Conservation (phyloP, 2,329 filamentous ascomycete species). For the Rachicladosporium sp. region DNA sequence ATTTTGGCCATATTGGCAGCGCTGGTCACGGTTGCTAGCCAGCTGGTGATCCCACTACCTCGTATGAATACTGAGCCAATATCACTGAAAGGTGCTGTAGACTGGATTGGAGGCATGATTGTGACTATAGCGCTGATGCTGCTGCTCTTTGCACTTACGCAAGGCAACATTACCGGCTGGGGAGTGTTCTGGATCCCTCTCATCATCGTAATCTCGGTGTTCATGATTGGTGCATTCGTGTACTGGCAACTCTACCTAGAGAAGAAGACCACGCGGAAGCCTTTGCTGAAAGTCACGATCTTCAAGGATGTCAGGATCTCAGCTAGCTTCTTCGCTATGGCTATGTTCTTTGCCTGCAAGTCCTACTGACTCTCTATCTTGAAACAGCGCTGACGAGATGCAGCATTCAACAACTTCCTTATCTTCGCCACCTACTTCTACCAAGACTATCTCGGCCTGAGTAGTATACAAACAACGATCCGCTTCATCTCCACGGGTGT, state of each 20-base stretch:
- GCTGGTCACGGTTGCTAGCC: constrained; percentile 43
- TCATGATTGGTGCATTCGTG: constrained; percentile 45
- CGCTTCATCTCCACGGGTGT: constrained; percentile 57
- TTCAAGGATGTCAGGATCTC: constrained; percentile 49
- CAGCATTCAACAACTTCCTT: constrained; percentile 53
- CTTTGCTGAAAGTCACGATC: constrained; percentile 55
- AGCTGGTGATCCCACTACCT: constrained; percentile 48
- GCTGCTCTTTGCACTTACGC: constrained; percentile 54
- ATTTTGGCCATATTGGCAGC: constrained; percentile 49
- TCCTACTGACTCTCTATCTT: too few species aligned
- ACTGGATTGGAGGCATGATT: constrained; percentile 54
- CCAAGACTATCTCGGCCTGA: constrained; percentile 52
- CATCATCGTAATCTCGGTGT: constrained; percentile 45
- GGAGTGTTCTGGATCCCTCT: constrained; percentile 47
- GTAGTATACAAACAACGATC: constrained; percentile 53
- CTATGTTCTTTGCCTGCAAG: constrained; percentile 45
- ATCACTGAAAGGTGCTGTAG: constrained; percentile 38
- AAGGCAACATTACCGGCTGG: constrained; percentile 61
- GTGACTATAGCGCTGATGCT: constrained; percentile 51
- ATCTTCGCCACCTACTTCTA: constrained; percentile 58
- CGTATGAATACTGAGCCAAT: constrained; percentile 14
- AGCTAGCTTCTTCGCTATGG: constrained; percentile 53
- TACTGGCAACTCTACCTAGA: constrained; percentile 52
- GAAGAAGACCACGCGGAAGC: constrained; percentile 35
- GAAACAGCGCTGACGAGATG: too few species aligned